Evolutionary conservation across 345 rosid genomes (phyloP), one percentile per base, ranked within the genome.

Genomic region (Angophora floribunda): DNA sequence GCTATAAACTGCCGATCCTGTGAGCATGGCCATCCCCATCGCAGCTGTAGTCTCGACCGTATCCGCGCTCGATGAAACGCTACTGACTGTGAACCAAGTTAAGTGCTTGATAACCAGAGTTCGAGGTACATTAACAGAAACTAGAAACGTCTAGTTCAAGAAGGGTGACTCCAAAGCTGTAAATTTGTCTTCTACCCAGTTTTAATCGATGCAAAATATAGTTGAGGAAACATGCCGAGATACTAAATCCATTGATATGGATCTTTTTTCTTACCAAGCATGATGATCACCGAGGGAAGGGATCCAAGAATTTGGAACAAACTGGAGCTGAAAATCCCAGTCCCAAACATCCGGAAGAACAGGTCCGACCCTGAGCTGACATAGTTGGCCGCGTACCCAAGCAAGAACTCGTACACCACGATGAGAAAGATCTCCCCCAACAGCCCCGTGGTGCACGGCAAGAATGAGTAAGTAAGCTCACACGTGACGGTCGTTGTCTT

Each of bases 341-440:
- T 93, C 86, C 94, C 94, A 67, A 93, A 91, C 93, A 90, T 94
- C 53, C 75, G 86, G 45, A 94, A 91, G 91, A 94, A 93, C 30
- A 93, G 91, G 13, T 93, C 88, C 3, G 95, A 94, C n/a, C 94
- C 94, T 4, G 75, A 85, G 3, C 91, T 15, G 53, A 93, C 86
- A 59, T 87, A 93, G 2, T 86, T 80, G 44, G 89, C 87, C 3
- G 94, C 89, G 36, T 88, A 90, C 9, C 89, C 87, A 17, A 93
- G 87, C 91, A 94, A 82, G 87, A 88, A 91, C 91, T 94, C 94
- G 16, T 94, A 93, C 4, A 93, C 89, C 36, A 91, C 82, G 67
- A 93, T 26, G 14, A 94, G 89, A 89, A 93, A 94, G 44, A 94
- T 88, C 80, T 94, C n/a, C 9, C 94, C 96, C 95, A 90, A 94